Base-by-base conservation (phyloP, 1,284 basidiomycete species). In the Heterobasidion occidentale region DNA sequence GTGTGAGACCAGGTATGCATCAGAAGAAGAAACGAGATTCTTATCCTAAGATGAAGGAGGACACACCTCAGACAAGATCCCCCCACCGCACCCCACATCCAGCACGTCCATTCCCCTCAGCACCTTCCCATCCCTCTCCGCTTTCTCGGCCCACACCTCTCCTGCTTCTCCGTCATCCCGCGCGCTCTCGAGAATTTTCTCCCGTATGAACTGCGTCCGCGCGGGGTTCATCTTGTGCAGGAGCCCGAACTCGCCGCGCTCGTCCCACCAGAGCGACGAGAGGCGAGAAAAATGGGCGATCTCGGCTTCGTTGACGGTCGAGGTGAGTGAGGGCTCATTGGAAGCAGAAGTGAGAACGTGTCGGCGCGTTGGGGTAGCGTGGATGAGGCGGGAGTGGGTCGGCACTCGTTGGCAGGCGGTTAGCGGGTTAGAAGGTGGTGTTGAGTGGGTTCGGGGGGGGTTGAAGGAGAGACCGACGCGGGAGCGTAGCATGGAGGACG, bases 201-300 rank as follows among this genome's bases (percentile, higher is more conserved):
- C 82, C 33, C 86, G 80, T 19, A 99, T 78, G 68, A 94, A 98
- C 56, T 86, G 82, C 63, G 95, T 82, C 38, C 97, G 79, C 11
- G 88, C 80, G 0, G 94, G 93, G 71, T 99, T 99, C 96, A 99
- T 98, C 65, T 85, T 84, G 70, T 99, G 97, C 36, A 99, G 74
- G 44, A 96, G 76, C 2, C 77, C 81, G 66, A 98, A 97, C 70
- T 98, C 95, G 63, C 96, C 95, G 35, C 78, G 78, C 67, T 97
- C 92, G 70, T 98, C 87, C 97, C 97, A 99, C 97, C 97, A 99
- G 66, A 90, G 80, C 27, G 90, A 86, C 0, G 94, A 94, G 1
- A 99, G 83, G 38, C 82, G 80, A 4, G 94, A 94, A 70, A 99
- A 99, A 70, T 95, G 93, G 0, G 89, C 86, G 54, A 99, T 90